Base-by-base conservation (phyloP, 257 asterid species). In the Misopates orontium region DNA sequence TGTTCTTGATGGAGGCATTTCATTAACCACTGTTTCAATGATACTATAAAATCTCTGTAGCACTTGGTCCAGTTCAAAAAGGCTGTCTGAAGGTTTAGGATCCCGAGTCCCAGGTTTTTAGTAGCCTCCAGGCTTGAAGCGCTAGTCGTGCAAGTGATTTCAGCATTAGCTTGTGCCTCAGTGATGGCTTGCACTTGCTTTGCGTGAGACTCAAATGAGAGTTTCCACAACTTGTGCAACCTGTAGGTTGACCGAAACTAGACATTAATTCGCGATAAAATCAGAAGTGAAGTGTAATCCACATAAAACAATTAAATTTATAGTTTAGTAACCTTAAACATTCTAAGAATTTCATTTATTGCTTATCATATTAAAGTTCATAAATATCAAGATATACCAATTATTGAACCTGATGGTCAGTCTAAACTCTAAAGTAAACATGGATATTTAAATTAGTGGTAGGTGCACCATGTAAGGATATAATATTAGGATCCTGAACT, bases 121-220 rank as follows among this genome's bases (percentile, higher is more conserved):
- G 53, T 45, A 8, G 66, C 60, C 50, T 21, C 47, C 59, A 47
- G 8, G 59, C 66, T 57, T 25, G 59, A 16, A 31, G 45, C 58
- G 17, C 36, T 25, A 13, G 28, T 32, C 63, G n/a, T 31, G 47
- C 47, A 57, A 31, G 48, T 18, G 1, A 48, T 4, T 31, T 56
- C 50, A 13, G 21, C 42, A 20, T 28, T 18, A 19, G 49, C 42
- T 58, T 58, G 64, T 55, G 16, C 59, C 41, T 57, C 40, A 39
- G 21, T 18, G 53, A 59, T 69, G 40, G 66, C 61, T 16, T 59
- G 44, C 17, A 36, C 44, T 36, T 69, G 73, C 60, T 58, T 59
- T 28, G 49, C 36, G 73, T 69, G 60, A 18, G 53, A 50, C 54
- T 69, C 75, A n/a, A 25, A 54, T 1, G 47, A 49, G 41, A 64